phyloP scores from a whole-genome alignment of 2,329 filamentous ascomycete species.

The Penicillium vulpinum region DNA sequence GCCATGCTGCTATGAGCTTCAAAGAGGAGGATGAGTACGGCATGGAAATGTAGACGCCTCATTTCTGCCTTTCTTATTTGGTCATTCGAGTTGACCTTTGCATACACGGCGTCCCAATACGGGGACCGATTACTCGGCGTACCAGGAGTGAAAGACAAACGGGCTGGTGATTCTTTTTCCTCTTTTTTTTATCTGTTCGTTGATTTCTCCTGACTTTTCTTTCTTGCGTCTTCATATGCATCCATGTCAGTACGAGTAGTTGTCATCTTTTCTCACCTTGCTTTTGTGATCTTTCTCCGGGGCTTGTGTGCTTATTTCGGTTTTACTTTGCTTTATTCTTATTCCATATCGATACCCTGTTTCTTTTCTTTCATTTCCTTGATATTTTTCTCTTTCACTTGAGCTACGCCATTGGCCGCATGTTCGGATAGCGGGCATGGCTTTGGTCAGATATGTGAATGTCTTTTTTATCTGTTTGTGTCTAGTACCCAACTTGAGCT shows the following conservation, averaged over 20 bases:
- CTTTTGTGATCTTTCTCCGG: constrained; percentile 9
- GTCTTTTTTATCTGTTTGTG: neutral
- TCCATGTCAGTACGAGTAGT: constrained; percentile 7
- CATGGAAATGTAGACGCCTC: constrained; percentile 62
- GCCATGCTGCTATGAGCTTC: constrained; percentile 66
- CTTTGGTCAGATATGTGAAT: neutral
- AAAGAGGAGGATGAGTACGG: constrained; percentile 94
- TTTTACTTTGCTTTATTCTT: constrained; percentile 17
- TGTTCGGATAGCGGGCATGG: constrained; percentile 2
- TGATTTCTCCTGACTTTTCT: constrained; percentile 15
- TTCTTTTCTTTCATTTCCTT: constrained; percentile 24
- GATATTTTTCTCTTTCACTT: constrained; percentile 16
- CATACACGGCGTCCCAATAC: constrained; percentile 33
- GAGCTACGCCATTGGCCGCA: neutral
- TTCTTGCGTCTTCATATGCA: constrained; percentile 23
- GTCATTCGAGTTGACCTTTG: constrained; percentile 24
- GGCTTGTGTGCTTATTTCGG: constrained; percentile 12
- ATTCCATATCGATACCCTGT: constrained; percentile 38
- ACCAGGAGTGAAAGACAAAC: constrained; percentile 17
- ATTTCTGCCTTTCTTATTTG: constrained; percentile 3
- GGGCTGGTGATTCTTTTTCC: constrained; percentile 1
- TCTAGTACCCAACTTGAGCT: neutral
- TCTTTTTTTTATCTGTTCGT: constrained; percentile 10
- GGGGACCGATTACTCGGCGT: constrained; percentile 18
- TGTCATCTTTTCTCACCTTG: constrained; percentile 13